These are phyloP conservation scores for Teunomyces stri DNA, from an alignment of 805 yeast genomes.

Conservation along the genomic window DNA sequence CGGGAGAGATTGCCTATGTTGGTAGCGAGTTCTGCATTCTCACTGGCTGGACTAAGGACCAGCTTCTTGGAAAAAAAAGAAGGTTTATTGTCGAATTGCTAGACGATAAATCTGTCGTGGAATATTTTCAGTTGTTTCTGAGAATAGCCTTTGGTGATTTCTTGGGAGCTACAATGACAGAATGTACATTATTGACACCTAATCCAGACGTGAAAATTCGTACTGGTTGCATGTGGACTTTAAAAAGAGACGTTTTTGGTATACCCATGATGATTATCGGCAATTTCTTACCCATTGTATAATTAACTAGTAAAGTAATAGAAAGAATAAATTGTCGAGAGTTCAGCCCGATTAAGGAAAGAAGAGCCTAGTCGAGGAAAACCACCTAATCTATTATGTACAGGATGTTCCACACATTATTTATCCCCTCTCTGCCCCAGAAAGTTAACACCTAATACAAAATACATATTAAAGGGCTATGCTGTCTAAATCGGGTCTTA, in stretches of 20 bases:
- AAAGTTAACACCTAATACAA: neutral
- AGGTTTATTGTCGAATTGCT: conserved; percentile 78
- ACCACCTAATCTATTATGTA: neutral
- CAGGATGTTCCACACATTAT: neutral
- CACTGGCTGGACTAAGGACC: conserved; percentile 85
- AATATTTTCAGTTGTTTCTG: conserved; percentile 82
- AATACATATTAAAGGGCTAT: neutral
- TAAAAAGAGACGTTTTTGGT: conserved; percentile 93
- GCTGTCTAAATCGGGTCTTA: conserved; percentile 12
- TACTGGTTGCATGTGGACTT: conserved; percentile 87
- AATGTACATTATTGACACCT: conserved; percentile 74
- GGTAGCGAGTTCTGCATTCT: conserved; percentile 90
- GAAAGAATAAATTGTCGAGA: neutral
- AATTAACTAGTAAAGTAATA: conserved; percentile 9
- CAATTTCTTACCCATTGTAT: conserved; percentile 78
- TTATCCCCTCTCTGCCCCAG: neutral
- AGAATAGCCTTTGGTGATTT: conserved; percentile 89
- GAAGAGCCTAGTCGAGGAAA: neutral
- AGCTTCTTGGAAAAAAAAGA: conserved; percentile 56
- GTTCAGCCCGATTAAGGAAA: no score
- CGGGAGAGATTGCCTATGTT: conserved; percentile 92
- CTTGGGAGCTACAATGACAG: conserved; percentile 80
- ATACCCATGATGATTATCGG: conserved; percentile 97
- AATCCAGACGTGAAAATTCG: conserved; percentile 52
- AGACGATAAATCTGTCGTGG: conserved; percentile 84